Percentiles rank a stretch among this genome's conserved stretches.
Evolutionary conservation across 768 basidiomycete genomes (phyloP).

Genomic region (Boletales sp.): DNA sequence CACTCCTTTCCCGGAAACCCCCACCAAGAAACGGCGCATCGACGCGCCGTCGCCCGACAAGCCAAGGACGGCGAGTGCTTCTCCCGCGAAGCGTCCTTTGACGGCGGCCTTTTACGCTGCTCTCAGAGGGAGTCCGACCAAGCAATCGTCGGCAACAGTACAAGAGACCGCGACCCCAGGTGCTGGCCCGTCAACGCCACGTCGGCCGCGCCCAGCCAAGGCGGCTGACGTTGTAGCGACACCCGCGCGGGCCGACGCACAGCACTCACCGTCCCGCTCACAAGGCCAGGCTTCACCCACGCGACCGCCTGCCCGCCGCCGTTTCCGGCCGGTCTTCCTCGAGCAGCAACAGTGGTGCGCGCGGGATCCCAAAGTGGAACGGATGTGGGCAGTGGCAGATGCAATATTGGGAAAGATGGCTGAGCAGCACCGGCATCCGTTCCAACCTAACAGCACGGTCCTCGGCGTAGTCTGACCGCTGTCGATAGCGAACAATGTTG

Average conservation of each 20-base stretch:
- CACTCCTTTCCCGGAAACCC: slow-evolving; percentile 36
- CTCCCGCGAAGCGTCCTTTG: slow-evolving; percentile 6
- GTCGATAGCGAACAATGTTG: too few species aligned
- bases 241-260: slow-evolving; percentile 18
- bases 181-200: slow-evolving; percentile 25
- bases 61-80: slow-evolving; percentile 7
- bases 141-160: background rate
- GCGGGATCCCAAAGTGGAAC: slow-evolving; percentile 36
- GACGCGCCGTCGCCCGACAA: slow-evolving; percentile 16
- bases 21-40: slow-evolving; percentile 39
- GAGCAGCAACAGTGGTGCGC: slow-evolving; percentile 48
- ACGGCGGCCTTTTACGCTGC: slow-evolving; percentile 19
- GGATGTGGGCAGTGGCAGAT: slow-evolving; percentile 22
- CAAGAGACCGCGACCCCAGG: background rate
- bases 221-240: background rate
- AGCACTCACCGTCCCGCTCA: slow-evolving; percentile 18
- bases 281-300: slow-evolving; percentile 11
- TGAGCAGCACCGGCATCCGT: slow-evolving; percentile 10
- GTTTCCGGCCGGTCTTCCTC: slow-evolving; percentile 48
- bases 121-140: slow-evolving; percentile 8
- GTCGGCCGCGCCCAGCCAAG: slow-evolving; percentile 13
- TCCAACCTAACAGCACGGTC: background rate
- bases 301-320: slow-evolving; percentile 25
- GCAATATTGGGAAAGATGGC: slow-evolving; percentile 14
- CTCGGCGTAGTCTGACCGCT: background rate